These are phyloP conservation scores for Penicillium janthinellum DNA, from an alignment of 2,329 filamentous ascomycete species.

Conservation along the genomic window DNA sequence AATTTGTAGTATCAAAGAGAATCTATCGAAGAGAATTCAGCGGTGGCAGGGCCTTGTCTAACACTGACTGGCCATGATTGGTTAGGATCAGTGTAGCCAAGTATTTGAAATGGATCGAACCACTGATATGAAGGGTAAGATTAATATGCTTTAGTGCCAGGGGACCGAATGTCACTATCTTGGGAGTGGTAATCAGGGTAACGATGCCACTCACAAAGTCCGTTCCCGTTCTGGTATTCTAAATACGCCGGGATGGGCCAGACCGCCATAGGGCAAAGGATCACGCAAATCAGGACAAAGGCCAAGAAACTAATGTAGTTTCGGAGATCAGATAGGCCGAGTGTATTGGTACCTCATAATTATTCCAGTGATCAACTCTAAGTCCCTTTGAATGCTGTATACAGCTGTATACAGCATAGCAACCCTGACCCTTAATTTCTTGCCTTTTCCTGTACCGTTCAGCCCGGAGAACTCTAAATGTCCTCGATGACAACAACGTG, in stretches of 20 bases:
- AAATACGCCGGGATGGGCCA: constrained; percentile 2
- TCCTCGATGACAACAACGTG: constrained; percentile 1
- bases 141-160: neutral
- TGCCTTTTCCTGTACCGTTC: neutral
- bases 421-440: neutral
- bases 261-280: constrained; percentile 10
- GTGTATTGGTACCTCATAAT: neutral
- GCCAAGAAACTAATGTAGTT: neutral
- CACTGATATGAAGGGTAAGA: neutral
- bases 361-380: neutral
- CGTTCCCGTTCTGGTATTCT: constrained; percentile 5
- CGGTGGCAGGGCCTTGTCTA: neutral
- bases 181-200: neutral
- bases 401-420: too few species aligned
- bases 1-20: neutral
- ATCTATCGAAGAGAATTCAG: too few species aligned
- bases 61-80: neutral
- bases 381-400: too few species aligned
- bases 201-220: neutral
- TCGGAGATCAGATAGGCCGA: neutral
- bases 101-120: neutral
- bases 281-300: neutral
- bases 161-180: neutral
- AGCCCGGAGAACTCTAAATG: constrained; percentile 11
- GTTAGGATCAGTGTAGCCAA: neutral